Evolutionary conservation across 108 stramenopile species (phyloP).

Genomic region (Nitzschia putrida): DNA sequence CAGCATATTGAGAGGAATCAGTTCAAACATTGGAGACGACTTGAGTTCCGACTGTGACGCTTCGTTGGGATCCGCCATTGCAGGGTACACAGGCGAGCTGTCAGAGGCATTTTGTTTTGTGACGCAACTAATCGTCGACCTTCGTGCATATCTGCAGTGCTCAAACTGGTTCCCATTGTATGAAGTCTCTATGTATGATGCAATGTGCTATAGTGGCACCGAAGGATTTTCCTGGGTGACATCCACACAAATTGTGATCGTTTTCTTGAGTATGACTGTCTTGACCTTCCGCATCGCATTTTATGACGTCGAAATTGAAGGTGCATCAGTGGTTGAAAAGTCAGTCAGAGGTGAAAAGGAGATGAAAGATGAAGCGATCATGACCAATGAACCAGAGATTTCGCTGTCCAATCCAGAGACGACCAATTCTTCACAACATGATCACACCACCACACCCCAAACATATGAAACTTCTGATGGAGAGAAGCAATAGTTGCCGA

Average conservation of each 20-base stretch:
- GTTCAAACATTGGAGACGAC: no score
- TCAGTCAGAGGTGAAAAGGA: no score
- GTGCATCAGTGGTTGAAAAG: no score
- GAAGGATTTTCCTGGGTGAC: slow-evolving; percentile 2
- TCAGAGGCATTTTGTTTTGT: background rate
- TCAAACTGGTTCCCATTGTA: slow-evolving; percentile 15
- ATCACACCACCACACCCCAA: no score
- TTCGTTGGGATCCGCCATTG: background rate
- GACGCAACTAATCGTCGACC: background rate
- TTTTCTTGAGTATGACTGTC: background rate
- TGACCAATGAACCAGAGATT: no score
- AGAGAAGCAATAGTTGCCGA: no score
- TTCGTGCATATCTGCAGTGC: background rate
- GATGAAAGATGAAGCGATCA: no score
- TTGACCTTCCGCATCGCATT: slow-evolving; percentile 9
- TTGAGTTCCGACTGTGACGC: no score
- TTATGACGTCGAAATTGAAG: background rate
- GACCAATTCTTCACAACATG: no score
- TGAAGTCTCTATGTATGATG: background rate
- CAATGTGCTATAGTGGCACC: slow-evolving; percentile 5
- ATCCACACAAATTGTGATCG: background rate
- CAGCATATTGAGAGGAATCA: no score
- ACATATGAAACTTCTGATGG: no score
- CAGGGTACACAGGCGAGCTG: background rate
- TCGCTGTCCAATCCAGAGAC: no score